These are phyloP conservation scores for Saposhnikovia divaricata DNA, from an alignment of 129 eudicot species.

Conservation along the genomic window DNA sequence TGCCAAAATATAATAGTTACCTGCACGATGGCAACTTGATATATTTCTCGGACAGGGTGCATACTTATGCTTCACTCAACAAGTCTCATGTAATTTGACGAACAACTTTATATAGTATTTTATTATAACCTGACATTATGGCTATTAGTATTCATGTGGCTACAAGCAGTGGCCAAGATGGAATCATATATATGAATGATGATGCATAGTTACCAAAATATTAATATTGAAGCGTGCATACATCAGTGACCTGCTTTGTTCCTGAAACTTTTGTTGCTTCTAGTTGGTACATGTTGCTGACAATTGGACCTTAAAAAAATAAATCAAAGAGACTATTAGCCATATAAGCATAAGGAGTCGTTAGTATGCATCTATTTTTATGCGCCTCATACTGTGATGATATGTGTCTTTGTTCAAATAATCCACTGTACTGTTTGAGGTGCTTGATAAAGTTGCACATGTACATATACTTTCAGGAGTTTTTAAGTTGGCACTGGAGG, in stretches of 20 bases:
- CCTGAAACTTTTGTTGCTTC: not conserved
- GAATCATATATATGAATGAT: not conserved
- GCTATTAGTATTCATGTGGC: not conserved
- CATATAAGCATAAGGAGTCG: not conserved
- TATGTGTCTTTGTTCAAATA: not conserved
- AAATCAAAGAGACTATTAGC: not conserved
- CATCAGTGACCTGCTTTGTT: not conserved
- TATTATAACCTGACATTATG: not conserved
- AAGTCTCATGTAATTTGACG: not conserved
- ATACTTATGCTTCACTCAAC: not conserved
- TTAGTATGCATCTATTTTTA: not conserved
- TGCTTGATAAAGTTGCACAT: not conserved
- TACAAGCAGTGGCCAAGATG: not conserved
- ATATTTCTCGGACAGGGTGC: not conserved
- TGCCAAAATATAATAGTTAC: not conserved
- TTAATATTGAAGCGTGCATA: not conserved
- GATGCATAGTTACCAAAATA: not conserved
- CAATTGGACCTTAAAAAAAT: not conserved
- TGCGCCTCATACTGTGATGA: not conserved
- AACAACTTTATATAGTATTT: not conserved
- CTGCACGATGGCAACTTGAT: not conserved
- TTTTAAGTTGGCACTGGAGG: slow-evolving; percentile 53
- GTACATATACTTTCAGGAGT: slow-evolving; percentile 49
- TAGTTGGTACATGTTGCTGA: not conserved
- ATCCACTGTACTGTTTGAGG: not conserved